Evolutionary conservation across 495 filamentous ascomycete genomes (phyloP).

Genomic region (Staphylotrichum tortipilum): DNA sequence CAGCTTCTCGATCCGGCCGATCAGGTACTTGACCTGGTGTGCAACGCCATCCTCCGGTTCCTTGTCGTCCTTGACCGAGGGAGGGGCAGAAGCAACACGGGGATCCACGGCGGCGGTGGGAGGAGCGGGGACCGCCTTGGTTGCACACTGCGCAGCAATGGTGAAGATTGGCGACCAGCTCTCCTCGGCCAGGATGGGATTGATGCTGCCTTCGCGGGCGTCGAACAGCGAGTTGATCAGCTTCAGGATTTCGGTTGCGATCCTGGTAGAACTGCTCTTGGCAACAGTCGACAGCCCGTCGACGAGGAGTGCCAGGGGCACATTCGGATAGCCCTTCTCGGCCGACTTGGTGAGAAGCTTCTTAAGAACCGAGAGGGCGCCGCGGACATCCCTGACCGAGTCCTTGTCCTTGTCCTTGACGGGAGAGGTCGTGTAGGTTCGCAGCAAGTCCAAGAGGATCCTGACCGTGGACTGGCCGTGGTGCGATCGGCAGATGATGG

Average conservation of each 20-base stretch:
- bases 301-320: conserved; percentile 48
- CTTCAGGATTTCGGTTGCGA: conserved; percentile 47
- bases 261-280: conserved; percentile 42
- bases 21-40: conserved; percentile 27
- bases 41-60: conserved; percentile 29
- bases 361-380: conserved; percentile 59
- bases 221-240: conserved; percentile 44
- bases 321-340: conserved; percentile 53
- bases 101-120: conserved; percentile 11
- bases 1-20: conserved; percentile 38
- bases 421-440: conserved; percentile 39
- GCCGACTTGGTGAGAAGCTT: conserved; percentile 53
- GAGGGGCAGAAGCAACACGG: conserved; percentile 4
- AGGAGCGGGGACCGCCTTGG: conserved; percentile 29
- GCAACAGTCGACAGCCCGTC: conserved; percentile 52
- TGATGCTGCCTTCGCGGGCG: conserved; percentile 32
- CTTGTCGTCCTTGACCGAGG: conserved; percentile 14
- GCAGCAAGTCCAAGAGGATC: conserved; percentile 54
- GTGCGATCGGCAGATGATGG: conserved; percentile 71
- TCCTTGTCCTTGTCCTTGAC: conserved; percentile 47
- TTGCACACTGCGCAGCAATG: conserved; percentile 36
- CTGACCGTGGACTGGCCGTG: conserved; percentile 62
- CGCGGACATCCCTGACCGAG: conserved; percentile 49
- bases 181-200: conserved; percentile 41
- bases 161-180: conserved; percentile 46